Evolutionary conservation across 176 grass and related monocot genomes (phyloP), one percentile per base, ranked within the genome.

Genomic region (Paspalum notatum): DNA sequence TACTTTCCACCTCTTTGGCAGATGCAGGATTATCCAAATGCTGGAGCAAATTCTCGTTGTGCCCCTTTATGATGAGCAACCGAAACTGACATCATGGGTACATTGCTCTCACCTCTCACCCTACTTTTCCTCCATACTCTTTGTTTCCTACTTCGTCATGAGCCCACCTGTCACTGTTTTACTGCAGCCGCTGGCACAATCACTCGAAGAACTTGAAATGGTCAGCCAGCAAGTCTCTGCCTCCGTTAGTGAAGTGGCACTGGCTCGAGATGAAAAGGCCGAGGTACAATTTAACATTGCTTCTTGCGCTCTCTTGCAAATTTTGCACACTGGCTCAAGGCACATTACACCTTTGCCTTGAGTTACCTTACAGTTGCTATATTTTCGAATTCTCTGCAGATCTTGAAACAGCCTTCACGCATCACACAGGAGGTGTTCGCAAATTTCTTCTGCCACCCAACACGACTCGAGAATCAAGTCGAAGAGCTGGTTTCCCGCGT

Each of bases 241-340:
- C 72, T 93, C 82, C 85, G 95, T 98, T 80, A 87, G 87, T 59
- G 92, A 98, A 83, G 92, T 94, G n/a, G 93, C 90, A n/a, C 83
- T 85, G 38, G 87, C 88, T 81, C 83, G 91, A 64, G 83, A 89
- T 18, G 73, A 92, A 74, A 94, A 98, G 68, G 81, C 88, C 39
- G 78, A 94, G 91, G 95, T 98, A 85, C 39, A 82, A n/a, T 76
- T 37, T 18, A 52, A 49, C 59, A 49, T 55, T 55, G 51, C 56
- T 26, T 45, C 68, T 67, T 57, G n/a, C 68, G 37, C 43, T 15
- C 5, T 79, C 40, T 66, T 9, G 11, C 17, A 49, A 15, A 42
- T n/a, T 67, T 59, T 73, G n/a, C 32, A 32, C 32, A 32, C 32
- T 32, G 27, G 57, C 68, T 88, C 42, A 75, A 69, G 54, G 71